These are phyloP conservation scores for Spathaspora girioi DNA, from an alignment of 805 yeast species.

Conservation along the genomic window DNA sequence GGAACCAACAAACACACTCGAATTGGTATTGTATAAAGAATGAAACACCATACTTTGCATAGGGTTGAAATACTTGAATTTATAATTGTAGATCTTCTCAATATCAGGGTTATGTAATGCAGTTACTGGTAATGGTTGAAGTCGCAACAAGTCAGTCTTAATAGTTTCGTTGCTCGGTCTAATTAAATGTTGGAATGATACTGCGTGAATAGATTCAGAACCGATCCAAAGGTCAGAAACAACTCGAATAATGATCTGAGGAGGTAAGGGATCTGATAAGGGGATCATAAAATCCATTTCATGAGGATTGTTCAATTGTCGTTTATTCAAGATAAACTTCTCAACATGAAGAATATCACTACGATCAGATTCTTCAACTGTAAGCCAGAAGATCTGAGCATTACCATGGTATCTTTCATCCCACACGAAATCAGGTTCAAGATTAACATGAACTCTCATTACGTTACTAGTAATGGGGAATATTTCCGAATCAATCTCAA, in stretches of 20 bases:
- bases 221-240: slow-evolving; percentile 90
- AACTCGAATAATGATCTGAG: slow-evolving; percentile 77
- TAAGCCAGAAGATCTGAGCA: slow-evolving; percentile 86
- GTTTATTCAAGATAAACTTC: slow-evolving; percentile 64
- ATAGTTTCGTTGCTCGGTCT: slow-evolving; percentile 85
- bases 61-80: slow-evolving; percentile 88
- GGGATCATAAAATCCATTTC: slow-evolving; percentile 93
- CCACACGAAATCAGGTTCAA: slow-evolving; percentile 84
- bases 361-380: slow-evolving; percentile 82
- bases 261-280: slow-evolving; percentile 80
- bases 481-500: slow-evolving; percentile 74
- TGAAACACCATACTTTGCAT: slow-evolving; percentile 98
- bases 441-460: slow-evolving; percentile 67
- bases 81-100: slow-evolving; percentile 62
- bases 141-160: slow-evolving; percentile 70
- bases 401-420: slow-evolving; percentile 76
- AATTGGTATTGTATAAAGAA: slow-evolving; percentile 72
- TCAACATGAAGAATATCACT: slow-evolving; percentile 78
- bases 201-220: slow-evolving; percentile 66
- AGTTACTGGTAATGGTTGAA: slow-evolving; percentile 82
- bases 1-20: slow-evolving; percentile 88
- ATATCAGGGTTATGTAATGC: slow-evolving; percentile 70
- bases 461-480: slow-evolving; percentile 88
- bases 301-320: slow-evolving; percentile 51
- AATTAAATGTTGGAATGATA: slow-evolving; percentile 87